phyloP scores from a whole-genome alignment of 805 yeast species.

The Danielia oregonensis region DNA sequence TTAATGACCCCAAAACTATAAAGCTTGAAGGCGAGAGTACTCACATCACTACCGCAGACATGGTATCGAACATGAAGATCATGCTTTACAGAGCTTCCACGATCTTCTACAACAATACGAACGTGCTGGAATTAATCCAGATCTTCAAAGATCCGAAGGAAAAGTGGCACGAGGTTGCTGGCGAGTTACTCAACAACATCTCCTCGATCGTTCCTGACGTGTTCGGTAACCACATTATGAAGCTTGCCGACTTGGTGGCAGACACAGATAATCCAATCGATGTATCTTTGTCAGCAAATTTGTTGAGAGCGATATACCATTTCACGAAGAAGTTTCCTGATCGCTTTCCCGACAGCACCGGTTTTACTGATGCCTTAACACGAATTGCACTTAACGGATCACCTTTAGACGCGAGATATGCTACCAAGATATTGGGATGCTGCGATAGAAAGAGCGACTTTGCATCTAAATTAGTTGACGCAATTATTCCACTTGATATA shows the following conservation, averaged over 20 bases:
- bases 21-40: slow-evolving; percentile 25
- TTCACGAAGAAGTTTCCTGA: slow-evolving; percentile 51
- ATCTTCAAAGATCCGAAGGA: slow-evolving; percentile 35
- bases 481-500: slow-evolving; percentile 49
- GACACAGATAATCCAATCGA: slow-evolving; percentile 14
- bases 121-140: slow-evolving; percentile 51
- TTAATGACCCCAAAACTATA: slow-evolving; percentile 50
- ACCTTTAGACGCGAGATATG: slow-evolving; percentile 60
- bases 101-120: slow-evolving; percentile 62
- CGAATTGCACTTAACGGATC: slow-evolving; percentile 49
- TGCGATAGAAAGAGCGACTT: slow-evolving; percentile 39
- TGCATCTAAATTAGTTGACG: slow-evolving; percentile 34
- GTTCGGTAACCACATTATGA: slow-evolving; percentile 55
- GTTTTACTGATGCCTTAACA: slow-evolving; percentile 43
- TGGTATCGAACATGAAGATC: slow-evolving; percentile 52
- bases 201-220: slow-evolving; percentile 61
- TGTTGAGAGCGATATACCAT: slow-evolving; percentile 56
- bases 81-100: slow-evolving; percentile 60
- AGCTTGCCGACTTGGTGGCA: slow-evolving; percentile 40
- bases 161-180: slow-evolving; percentile 35
- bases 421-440: slow-evolving; percentile 55
- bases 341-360: slow-evolving; percentile 40
- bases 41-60: slow-evolving; percentile 42
- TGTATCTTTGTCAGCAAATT: slow-evolving; percentile 1
- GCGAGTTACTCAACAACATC: slow-evolving; percentile 54